Conservation (phyloP, 2,329 filamentous ascomycete species). For the Grosmannia serpens region DNA sequence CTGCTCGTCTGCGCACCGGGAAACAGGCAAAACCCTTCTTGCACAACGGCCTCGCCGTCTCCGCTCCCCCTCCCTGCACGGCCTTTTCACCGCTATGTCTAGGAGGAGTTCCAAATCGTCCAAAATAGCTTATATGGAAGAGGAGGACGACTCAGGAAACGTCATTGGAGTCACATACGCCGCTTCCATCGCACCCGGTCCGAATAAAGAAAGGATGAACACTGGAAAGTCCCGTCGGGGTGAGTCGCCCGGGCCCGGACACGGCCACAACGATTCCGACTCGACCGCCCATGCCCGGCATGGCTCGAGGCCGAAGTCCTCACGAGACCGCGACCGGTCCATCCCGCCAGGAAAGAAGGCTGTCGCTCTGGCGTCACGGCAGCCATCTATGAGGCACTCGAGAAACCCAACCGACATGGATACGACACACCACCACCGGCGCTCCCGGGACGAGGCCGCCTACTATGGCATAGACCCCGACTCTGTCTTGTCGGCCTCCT, state of each 20-base stretch:
- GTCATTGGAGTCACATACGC: constrained; percentile 31
- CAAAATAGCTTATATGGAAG: constrained; percentile 35
- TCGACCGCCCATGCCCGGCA: constrained; percentile 27
- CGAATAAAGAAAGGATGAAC: constrained; percentile 38
- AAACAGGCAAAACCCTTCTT: background rate
- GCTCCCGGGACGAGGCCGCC: constrained; percentile 23
- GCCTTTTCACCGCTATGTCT: constrained; percentile 25
- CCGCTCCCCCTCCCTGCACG: background rate
- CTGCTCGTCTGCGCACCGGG: background rate
- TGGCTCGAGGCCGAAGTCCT: constrained; percentile 20
- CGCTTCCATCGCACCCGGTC: constrained; percentile 32
- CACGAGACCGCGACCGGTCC: constrained; percentile 15
- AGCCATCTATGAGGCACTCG: constrained; percentile 22
- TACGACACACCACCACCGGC: constrained; percentile 14
- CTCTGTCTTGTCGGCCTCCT: constrained; percentile 16
- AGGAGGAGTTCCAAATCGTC: constrained; percentile 16
- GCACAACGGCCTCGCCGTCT: background rate
- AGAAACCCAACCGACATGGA: constrained; percentile 22
- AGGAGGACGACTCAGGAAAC: constrained; percentile 37
- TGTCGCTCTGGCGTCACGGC: constrained; percentile 18
- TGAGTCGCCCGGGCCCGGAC: constrained; percentile 24
- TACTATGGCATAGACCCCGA: constrained; percentile 28
- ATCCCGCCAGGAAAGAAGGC: constrained; percentile 16
- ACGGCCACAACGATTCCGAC: constrained; percentile 30
- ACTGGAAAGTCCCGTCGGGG: constrained; percentile 30